Base-by-base conservation (phyloP, 371 early-diverging fungal genomes). In the Mortierella sp. region DNA sequence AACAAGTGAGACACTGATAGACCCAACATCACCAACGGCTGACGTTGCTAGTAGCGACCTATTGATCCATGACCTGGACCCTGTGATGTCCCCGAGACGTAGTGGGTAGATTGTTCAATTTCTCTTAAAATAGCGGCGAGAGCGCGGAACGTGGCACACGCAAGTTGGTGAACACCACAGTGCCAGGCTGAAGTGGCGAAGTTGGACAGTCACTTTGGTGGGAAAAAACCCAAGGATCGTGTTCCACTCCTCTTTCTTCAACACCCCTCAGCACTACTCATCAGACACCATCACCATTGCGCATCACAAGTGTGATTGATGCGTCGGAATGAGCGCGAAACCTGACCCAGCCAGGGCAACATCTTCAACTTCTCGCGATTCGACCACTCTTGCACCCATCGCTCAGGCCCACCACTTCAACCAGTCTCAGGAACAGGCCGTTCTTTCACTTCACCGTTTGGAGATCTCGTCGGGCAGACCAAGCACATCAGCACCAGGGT, bases 331-430 rank as follows among this genome's bases (percentile, higher is more conserved):
- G 73, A 61, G 39, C 46, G 55, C 63, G n/a, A 57, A 58, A 43
- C 69, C 68, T 55, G 68, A 64, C 69, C 76, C 64, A 27, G 40
- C 60, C 25, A 56, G 69, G 76, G 63, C 76, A 55, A 24, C 68
- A 14, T 53, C 63, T 57, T 52, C 76, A 47, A 14, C 54, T 31
- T 29, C 55, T 16, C 28, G 24, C 31, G 47, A 50, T 13, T 49
- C 57, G 0, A 17, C 60, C 25, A 22, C 60, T 2, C 59, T 46
- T 25, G 22, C 62, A 2, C 64, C 63, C 39, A 21, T 68, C 44
- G 54, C 64, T 4, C 60, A 60, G 41, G 58, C 46, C 16, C 76
- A 74, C 60, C 69, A 34, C n/a, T n/a, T n/a, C n/a, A n/a, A 47
- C 22, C 50, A 46, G 17, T 17, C 21, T 28, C 57, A 60, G 16